Evolutionary conservation across 139 green algal genomes (phyloP).

Genomic region (Picochlorum sp.): DNA sequence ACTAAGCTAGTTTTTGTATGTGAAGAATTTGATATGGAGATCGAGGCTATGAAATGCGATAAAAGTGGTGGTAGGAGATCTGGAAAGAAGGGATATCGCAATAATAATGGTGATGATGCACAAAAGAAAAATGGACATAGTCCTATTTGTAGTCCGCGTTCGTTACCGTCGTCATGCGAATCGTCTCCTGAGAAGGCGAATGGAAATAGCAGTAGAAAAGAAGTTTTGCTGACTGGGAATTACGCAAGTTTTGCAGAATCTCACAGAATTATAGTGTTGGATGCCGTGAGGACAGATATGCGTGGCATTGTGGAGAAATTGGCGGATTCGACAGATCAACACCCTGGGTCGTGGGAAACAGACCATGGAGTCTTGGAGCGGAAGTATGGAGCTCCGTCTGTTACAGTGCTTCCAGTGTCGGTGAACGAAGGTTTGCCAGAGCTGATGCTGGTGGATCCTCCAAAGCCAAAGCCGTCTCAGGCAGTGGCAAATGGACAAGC

Average conservation of each 20-base stretch:
- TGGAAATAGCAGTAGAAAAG: not conserved
- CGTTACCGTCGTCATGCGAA: not conserved
- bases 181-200: not conserved
- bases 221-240: conserved; percentile 28
- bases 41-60: conserved; percentile 1
- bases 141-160: too few species aligned
- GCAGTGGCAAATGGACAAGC: not conserved
- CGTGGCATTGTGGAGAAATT: not conserved
- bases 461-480: not conserved
- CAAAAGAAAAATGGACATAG: too few species aligned
- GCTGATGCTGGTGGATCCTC: conserved; percentile 17
- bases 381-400: not conserved
- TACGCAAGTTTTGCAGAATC: conserved; percentile 49
- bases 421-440: conserved; percentile 17
- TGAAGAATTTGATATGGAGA: conserved; percentile 20
- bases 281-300: conserved; percentile 44
- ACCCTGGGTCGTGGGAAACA: not conserved
- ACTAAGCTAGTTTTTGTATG: conserved; percentile 38
- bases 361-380: not conserved
- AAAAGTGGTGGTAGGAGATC: not conserved
- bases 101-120: not conserved
- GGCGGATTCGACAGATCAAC: not conserved
- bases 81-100: not conserved
- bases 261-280: conserved; percentile 60
- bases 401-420: conserved; percentile 20